Base-by-base conservation (phyloP, 2,329 filamentous ascomycete genomes). In the Sclerotinia nivalis region DNA sequence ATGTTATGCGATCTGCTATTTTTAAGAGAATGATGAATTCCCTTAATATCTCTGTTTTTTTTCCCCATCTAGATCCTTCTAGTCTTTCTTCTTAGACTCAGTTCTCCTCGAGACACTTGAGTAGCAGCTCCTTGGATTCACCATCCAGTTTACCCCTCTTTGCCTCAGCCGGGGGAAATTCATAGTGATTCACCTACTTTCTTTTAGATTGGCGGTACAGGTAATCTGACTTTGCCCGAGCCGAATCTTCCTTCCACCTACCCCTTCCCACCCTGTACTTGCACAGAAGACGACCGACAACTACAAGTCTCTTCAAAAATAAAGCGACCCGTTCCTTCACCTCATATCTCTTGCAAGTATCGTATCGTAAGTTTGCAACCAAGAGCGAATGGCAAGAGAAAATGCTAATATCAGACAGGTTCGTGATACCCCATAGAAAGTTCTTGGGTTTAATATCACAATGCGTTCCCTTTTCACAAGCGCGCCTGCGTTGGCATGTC, bases 381-480 rank as follows among this genome's bases (percentile, higher is more conserved):
- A 52, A 40, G 12, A 34, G 18, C 20, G 12, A 61, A 8, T 22
- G 18, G n/a, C 9, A 13, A 4, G 7, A 22, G 6, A 34, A 2
- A 52, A 65, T 40, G 5, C 61, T 65, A n/a, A 65, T 65, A 50
- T 52, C 15, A 22, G n/a, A 40, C 10, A 65, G 61, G 18, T 22
- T 52, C 34, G 22, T 52, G 22, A 18, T 37, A 40, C 1, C 15
- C n/a, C 47, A 43, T 65, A 52, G 47, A 65, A 22, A 52, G 61
- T 28, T 65, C 61, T 56, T 66, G 18, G 52, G 37, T n/a, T 56
- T 45, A 20, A 64, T 67, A 43, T 69, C 50, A 72, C 31, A 64
- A 77, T 77, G 76, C 71, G 70, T 73, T 75, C 71, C 34, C 69
- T 37, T 65, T 59, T 70, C 28, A 50, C 74, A 54, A 50, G 61